phyloP scores from a whole-genome alignment of 371 early-diverging fungal species.

The Mortierella sp. region DNA sequence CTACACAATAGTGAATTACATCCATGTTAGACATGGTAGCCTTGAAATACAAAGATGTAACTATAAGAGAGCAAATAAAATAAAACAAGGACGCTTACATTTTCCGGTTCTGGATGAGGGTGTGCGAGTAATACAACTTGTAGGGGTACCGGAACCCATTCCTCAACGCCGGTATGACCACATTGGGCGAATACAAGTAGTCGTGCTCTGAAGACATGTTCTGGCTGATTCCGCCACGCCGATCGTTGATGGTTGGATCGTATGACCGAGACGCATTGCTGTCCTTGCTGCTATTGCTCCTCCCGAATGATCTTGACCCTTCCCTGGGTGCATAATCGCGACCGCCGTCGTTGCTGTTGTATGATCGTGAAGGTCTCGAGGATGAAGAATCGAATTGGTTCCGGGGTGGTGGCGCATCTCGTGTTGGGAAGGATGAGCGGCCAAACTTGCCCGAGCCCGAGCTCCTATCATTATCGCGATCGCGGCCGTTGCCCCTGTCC shows the following conservation, averaged over 20 bases:
- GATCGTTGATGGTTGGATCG: constrained; percentile 10
- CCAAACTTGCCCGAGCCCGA: constrained; percentile 38
- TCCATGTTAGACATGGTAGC: not conserved
- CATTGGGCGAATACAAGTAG: constrained; percentile 51
- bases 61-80: not conserved
- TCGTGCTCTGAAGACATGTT: constrained; percentile 26
- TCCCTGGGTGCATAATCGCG: not conserved
- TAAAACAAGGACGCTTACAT: constrained; percentile 13
- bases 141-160: constrained; percentile 27
- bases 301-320: not conserved
- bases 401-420: not conserved
- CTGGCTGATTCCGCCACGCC: not conserved
- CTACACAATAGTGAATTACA: not conserved
- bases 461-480: not conserved
- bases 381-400: not conserved
- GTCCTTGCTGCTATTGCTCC: not conserved
- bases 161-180: constrained; percentile 38
- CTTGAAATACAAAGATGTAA: not conserved
- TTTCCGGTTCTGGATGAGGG: constrained; percentile 40
- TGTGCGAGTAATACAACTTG: constrained; percentile 30
- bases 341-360: not conserved
- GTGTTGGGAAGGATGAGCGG: constrained; percentile 20
- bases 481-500: not conserved
- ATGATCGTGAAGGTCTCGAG: not conserved
- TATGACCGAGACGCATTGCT: constrained; percentile 1